phyloP scores from a whole-genome alignment of 306 rosid species.

The Abrus pulchellus region DNA sequence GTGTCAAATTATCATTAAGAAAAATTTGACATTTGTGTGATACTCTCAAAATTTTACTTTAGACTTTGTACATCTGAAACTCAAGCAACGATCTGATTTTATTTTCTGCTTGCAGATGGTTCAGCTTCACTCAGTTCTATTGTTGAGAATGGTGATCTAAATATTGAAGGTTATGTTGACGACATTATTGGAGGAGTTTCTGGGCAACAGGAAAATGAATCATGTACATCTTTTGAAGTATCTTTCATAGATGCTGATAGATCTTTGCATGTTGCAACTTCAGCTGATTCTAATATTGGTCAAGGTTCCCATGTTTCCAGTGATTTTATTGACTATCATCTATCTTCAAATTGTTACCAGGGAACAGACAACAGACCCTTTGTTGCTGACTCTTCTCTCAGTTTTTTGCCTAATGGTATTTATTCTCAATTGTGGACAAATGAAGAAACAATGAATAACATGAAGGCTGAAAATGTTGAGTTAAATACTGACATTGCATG shows the following conservation, averaged over 20 bases:
- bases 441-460: slow-evolving; percentile 50
- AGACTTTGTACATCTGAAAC: slow-evolving; percentile 33
- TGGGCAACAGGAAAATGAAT: slow-evolving; percentile 67
- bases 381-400: slow-evolving; percentile 40
- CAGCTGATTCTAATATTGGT: slow-evolving; percentile 66
- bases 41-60: slow-evolving; percentile 26
- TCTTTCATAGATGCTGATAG: slow-evolving; percentile 60
- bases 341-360: slow-evolving; percentile 51
- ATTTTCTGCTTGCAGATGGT: slow-evolving; percentile 71
- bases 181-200: slow-evolving; percentile 50
- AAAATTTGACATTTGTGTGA: background rate
- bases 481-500: slow-evolving; percentile 62
- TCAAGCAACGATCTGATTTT: slow-evolving; percentile 42
- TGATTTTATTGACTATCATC: slow-evolving; percentile 54
- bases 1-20: too few species aligned
- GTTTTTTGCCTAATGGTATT: slow-evolving; percentile 49
- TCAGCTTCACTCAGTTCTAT: slow-evolving; percentile 61
- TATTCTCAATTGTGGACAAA: slow-evolving; percentile 54
- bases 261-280: slow-evolving; percentile 57
- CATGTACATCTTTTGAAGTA: slow-evolving; percentile 62
- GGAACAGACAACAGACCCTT: slow-evolving; percentile 48
- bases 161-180: slow-evolving; percentile 36
- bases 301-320: slow-evolving; percentile 62
- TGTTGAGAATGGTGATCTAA: slow-evolving; percentile 51
- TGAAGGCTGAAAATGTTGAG: slow-evolving; percentile 61